A percentile compares a stretch with the other conserved stretches of the same genome.
These are phyloP conservation scores for Dalbergia oliveri DNA, from an alignment of 306 rosid species.

Conservation along the genomic window DNA sequence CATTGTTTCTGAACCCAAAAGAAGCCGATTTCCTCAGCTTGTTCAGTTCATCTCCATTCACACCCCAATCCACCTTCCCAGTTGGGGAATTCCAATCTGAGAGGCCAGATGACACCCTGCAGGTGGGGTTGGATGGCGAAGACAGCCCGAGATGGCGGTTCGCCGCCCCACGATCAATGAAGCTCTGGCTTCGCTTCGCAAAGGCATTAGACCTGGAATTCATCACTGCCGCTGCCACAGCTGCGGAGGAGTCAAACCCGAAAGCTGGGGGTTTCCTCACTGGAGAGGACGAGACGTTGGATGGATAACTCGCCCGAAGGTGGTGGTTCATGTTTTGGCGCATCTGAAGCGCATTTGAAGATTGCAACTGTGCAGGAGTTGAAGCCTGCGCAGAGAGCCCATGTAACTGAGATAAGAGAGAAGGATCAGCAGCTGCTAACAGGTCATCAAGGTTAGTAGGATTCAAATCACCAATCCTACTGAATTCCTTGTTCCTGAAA, in stretches of 20 bases:
- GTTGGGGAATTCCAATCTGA: slow-evolving; percentile 89
- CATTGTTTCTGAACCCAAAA: slow-evolving; percentile 76
- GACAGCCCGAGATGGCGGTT: slow-evolving; percentile 60
- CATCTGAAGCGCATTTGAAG: slow-evolving; percentile 71
- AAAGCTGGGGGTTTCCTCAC: slow-evolving; percentile 71
- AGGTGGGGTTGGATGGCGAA: slow-evolving; percentile 63
- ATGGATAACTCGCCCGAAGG: slow-evolving; percentile 88
- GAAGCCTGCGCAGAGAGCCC: slow-evolving; percentile 67
- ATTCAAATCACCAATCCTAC: slow-evolving; percentile 76
- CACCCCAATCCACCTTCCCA: slow-evolving; percentile 92
- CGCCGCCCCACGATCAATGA: slow-evolving; percentile 81
- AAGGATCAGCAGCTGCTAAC: slow-evolving; percentile 76
- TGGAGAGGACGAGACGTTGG: slow-evolving; percentile 79
- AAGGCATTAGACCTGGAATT: slow-evolving; percentile 92
- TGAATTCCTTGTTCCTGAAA: slow-evolving; percentile 60
- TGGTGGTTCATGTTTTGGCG: slow-evolving; percentile 95
- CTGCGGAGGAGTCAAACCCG: slow-evolving; percentile 83
- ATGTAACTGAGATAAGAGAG: slow-evolving; percentile 72
- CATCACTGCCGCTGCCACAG: slow-evolving; percentile 95
- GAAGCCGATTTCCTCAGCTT: slow-evolving; percentile 96
- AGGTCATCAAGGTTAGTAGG: slow-evolving; percentile 89
- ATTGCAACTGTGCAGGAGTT: slow-evolving; percentile 69
- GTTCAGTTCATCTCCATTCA: slow-evolving; percentile 85
- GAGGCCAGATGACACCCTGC: slow-evolving; percentile 66
- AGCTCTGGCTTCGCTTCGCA: slow-evolving; percentile 96